Evolutionary conservation across 2,329 filamentous ascomycete species (phyloP), one percentile per base, ranked within the genome.

Genomic region (Fragosphaeria purpurea): DNA sequence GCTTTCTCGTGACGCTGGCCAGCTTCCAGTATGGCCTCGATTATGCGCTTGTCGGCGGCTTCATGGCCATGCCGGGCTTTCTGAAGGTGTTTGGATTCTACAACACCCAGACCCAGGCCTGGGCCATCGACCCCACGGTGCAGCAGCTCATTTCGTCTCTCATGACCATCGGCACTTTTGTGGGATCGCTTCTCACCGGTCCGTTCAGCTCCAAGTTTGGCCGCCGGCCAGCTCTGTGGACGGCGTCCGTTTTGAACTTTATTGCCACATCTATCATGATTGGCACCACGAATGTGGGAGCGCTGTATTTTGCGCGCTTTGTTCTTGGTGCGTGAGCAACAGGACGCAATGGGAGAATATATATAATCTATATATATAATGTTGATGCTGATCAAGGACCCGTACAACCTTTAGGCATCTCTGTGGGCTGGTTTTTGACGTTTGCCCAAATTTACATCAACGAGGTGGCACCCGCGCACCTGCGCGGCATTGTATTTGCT

Each of bases 381-480:
- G 22, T 22, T 22, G 22, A 22, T 22, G 22, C 22, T 22, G 22
- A 22, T 3, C 22, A 22, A 22, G 3, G 3, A 22, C 22, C 22
- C 22, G 22, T 22, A 22, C 22, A 22, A 22, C 22, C 22, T 22
- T 2, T 64, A 7, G 65, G 65, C 32, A 55, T 68, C 2, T 65
- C 63, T 2, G 62, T 62, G 8, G 65, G 65, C 22, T 65, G 62
- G 64, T 63, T 67, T 44, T 60, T 67, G 47, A 64, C 63, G 34
- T 66, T 65, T 52, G 60, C 62, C 1, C 65, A 66, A n/a, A 59
- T 67, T 4, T 67, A 67, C 54, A 62, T 66, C 48, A 63, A 63
- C 50, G 65, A 67, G 44, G 61, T 60, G 0, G 62, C 65, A 1
- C 65, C 64, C 2, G 63, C 65, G 5, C 64, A 67, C 48, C 60